Conservation (phyloP, 1,284 basidiomycete species). For the Austroboletus novae-zelandiae region DNA sequence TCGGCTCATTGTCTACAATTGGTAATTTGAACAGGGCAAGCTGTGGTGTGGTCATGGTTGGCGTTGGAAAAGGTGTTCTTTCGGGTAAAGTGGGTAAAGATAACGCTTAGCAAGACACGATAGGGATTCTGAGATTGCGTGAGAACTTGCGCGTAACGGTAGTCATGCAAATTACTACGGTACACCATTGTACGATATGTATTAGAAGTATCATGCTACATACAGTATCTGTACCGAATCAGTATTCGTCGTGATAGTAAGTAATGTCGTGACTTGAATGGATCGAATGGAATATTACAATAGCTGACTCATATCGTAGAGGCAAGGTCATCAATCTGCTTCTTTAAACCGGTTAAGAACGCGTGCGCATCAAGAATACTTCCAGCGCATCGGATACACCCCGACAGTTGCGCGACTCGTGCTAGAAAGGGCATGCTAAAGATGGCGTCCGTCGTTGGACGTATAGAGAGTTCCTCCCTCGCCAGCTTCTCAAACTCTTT, state of each 20-base stretch:
- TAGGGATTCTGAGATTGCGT: neutral
- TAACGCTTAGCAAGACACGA: neutral
- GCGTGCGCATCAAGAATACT: conserved; percentile 60
- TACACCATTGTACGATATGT: neutral
- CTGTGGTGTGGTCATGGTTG: conserved; percentile 58
- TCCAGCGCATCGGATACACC: conserved; percentile 57
- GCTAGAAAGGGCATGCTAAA: conserved; percentile 61
- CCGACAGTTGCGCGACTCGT: conserved; percentile 45
- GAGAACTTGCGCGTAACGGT: neutral
- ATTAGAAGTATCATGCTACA: neutral
- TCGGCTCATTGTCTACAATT: conserved; percentile 85
- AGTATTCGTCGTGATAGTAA: too few species aligned
- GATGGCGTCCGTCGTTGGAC: conserved; percentile 58
- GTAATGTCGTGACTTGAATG: too few species aligned
- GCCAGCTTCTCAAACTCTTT: conserved; percentile 53
- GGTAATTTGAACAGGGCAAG: conserved; percentile 85
- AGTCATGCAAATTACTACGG: neutral
- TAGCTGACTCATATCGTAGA: conserved; percentile 44
- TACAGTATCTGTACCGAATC: neutral
- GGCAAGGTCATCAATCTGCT: conserved; percentile 57
- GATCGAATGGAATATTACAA: neutral
- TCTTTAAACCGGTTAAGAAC: conserved; percentile 54
- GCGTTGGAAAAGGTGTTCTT: neutral
- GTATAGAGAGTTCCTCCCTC: conserved; percentile 49
- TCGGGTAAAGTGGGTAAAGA: neutral